Percentiles rank a stretch among this genome's conserved stretches.
These are phyloP conservation scores for Dactylella cylindrospora DNA, from an alignment of 2,329 filamentous ascomycete genomes.

Conservation along the genomic window DNA sequence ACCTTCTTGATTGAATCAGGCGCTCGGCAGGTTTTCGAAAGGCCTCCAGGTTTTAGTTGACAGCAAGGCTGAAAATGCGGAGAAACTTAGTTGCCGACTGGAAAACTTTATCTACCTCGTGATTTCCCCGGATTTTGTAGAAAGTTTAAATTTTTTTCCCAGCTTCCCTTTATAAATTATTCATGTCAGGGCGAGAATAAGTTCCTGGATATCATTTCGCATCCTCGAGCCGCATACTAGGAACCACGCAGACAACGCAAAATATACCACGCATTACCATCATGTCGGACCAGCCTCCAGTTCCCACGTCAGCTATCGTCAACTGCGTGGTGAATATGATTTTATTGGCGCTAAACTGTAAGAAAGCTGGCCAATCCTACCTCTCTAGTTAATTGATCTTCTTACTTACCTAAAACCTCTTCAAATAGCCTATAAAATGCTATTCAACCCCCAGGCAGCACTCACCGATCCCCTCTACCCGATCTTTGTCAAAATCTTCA, in stretches of 20 bases:
- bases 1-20: too few species aligned
- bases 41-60: too few species aligned
- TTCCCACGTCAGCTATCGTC: constrained; percentile 40
- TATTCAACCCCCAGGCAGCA: constrained; percentile 30
- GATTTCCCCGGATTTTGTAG: too few species aligned
- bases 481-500: constrained; percentile 38
- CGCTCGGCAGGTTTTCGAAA: too few species aligned
- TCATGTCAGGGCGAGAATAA: too few species aligned
- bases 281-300: constrained; percentile 27
- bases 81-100: too few species aligned
- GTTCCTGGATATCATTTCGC: too few species aligned
- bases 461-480: constrained; percentile 35
- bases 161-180: too few species aligned
- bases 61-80: too few species aligned
- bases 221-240: too few species aligned
- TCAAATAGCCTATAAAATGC: constrained; percentile 33
- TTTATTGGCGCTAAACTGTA: constrained; percentile 27
- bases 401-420: background rate
- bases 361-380: background rate
- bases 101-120: too few species aligned
- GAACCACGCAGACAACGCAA: constrained; percentile 16
- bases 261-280: constrained; percentile 13
- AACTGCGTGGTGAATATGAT: constrained; percentile 40
- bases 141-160: too few species aligned
- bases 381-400: background rate